Percentiles rank a stretch among this genome's conserved stretches.
phyloP scores from a whole-genome alignment of 2,329 filamentous ascomycete genomes.

The Graphiopsis chlorocephala region DNA sequence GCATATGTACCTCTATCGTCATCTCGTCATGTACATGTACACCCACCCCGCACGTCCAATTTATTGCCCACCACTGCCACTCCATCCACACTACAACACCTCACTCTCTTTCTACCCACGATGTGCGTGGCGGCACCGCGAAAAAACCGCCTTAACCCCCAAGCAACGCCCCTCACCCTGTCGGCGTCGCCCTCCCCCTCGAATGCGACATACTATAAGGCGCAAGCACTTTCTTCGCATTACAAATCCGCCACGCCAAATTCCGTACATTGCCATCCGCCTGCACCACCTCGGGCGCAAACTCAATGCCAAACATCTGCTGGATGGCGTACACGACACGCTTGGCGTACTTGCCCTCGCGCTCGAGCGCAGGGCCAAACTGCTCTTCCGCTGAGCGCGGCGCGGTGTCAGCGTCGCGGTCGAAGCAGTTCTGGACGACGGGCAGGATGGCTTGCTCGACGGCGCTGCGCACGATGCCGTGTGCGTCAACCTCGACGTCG shows the following conservation, averaged over 20 bases:
- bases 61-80: background rate
- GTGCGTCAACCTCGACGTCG: conserved; percentile 53
- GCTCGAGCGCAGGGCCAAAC: conserved; percentile 81
- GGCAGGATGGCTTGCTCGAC: conserved; percentile 78
- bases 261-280: conserved; percentile 89
- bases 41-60: background rate
- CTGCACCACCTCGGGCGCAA: conserved; percentile 86
- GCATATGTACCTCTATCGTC: background rate
- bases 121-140: background rate
- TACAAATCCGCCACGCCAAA: conserved; percentile 89
- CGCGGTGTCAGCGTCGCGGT: conserved; percentile 86
- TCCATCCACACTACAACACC: background rate
- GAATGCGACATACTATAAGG: conserved; percentile 50
- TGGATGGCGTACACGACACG: conserved; percentile 90
- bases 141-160: background rate
- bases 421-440: conserved; percentile 86
- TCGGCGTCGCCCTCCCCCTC: conserved; percentile 35
- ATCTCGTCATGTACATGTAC: background rate
- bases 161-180: background rate
- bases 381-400: conserved; percentile 74
- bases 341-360: conserved; percentile 84
- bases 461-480: conserved; percentile 62
- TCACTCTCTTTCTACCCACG: background rate
- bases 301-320: conserved; percentile 95
- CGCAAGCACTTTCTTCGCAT: conserved; percentile 84